Evolutionary conservation across 495 filamentous ascomycete species (phyloP).

Genomic region (Podospora bellae-mahoneyi): DNA sequence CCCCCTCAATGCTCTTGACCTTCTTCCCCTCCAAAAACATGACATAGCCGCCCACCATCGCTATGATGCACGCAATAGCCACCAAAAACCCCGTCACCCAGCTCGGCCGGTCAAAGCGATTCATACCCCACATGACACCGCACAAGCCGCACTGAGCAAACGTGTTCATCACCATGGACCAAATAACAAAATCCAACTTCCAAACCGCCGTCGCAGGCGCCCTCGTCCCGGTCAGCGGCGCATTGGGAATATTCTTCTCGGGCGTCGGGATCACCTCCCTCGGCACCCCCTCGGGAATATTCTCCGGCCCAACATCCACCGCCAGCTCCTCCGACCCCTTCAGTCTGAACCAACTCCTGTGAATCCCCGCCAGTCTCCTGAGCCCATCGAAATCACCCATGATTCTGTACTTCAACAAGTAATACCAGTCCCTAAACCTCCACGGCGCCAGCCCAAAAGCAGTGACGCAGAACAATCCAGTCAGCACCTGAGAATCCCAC

Average conservation of each 20-base stretch:
- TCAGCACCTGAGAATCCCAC: conserved; percentile 79
- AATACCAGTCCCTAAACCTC: conserved; percentile 77
- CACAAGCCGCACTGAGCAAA: conserved; percentile 68
- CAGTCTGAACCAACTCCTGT: conserved; percentile 68
- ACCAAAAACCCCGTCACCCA: conserved; percentile 77
- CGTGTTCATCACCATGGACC: conserved; percentile 70
- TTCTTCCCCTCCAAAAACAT: conserved; percentile 62
- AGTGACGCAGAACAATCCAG: conserved; percentile 80
- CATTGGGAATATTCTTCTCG: conserved; percentile 48
- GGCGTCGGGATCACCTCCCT: conserved; percentile 54
- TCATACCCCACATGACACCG: conserved; percentile 76
- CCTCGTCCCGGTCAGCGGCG: conserved; percentile 59
- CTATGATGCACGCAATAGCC: conserved; percentile 63
- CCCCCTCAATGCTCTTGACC: conserved; percentile 65
- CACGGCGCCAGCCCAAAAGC: conserved; percentile 82
- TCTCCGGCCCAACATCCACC: conserved; percentile 41
- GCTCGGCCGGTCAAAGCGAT: conserved; percentile 63
- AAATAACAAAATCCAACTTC: conserved; percentile 80
- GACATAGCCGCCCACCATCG: conserved; percentile 65
- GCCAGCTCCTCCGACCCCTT: conserved; percentile 52
- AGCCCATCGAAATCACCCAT: conserved; percentile 51
- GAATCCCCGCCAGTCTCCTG: conserved; percentile 60
- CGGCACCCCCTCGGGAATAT: conserved; percentile 37
- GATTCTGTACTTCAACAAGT: conserved; percentile 60
- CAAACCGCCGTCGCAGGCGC: conserved; percentile 64